A percentile compares a stretch with the other conserved stretches of the same genome.
These are phyloP conservation scores for Russula vinacea DNA, from an alignment of 768 basidiomycete species.

Conservation along the genomic window DNA sequence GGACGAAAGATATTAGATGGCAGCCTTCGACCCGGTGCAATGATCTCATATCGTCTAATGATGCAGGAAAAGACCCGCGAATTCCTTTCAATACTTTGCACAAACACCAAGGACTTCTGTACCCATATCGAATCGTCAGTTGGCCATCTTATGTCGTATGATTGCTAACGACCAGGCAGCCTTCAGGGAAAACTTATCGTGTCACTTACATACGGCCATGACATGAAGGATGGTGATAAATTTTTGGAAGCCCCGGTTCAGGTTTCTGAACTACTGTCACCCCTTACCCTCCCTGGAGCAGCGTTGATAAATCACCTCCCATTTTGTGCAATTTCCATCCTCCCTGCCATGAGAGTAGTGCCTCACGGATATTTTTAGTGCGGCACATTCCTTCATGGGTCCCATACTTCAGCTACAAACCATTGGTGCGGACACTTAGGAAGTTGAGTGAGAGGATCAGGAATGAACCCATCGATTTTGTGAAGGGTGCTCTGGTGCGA, in stretches of 20 bases:
- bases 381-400: constrained; percentile 17
- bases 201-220: constrained; percentile 14
- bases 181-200: constrained; percentile 6
- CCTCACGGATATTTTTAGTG: constrained; percentile 3
- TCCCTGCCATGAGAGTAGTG: neutral
- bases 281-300: constrained; percentile 3
- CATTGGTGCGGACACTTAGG: neutral
- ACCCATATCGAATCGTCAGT: constrained; percentile 2
- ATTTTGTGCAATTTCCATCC: constrained; percentile 1
- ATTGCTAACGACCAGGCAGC: neutral
- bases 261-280: neutral
- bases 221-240: constrained; percentile 2
- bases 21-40: constrained; percentile 7
- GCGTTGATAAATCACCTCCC: constrained; percentile 11
- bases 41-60: neutral
- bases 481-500: constrained; percentile 7
- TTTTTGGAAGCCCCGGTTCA: neutral
- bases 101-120: neutral
- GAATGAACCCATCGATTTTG: constrained; percentile 15
- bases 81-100: constrained; percentile 1
- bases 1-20: constrained; percentile 1
- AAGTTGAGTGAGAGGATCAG: constrained; percentile 5
- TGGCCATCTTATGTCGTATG: neutral
- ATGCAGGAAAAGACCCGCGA: constrained; percentile 10
- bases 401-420: constrained; percentile 11